Evolutionary conservation across 2,329 filamentous ascomycete genomes (phyloP), one percentile per base, ranked within the genome.

Genomic region (Corynespora cassiicola): DNA sequence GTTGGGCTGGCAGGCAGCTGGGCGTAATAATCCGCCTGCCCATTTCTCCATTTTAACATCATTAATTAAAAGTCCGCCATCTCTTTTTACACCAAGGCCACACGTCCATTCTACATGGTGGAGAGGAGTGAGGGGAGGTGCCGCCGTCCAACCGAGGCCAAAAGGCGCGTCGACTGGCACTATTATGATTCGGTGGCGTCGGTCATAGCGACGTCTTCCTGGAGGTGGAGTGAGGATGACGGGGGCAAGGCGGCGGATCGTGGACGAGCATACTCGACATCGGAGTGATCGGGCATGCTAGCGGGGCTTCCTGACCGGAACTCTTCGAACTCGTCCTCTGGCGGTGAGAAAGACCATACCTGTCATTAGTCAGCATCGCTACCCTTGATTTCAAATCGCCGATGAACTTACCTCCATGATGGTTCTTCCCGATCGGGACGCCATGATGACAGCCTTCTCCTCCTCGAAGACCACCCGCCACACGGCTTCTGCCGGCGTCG

Each of bases 391-490:
- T 29, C 29, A 28, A 25, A 44, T 10, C 20, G n/a, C 10, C 40
- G 23, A 23, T 14, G 10, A 28, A 68, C 85, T 74, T 73, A 95
- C 92, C 85, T 99, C 94, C 94, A 99, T 99, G 47, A 97, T 87
- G 0, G 95, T 97, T 47, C 91, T 84, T 39, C 85, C 86, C 35
- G 83, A 83, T 44, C 92, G 81, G 56, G 90, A 86, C 7, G 94
- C 94, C 78, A 99, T 88, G 20, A 96, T 92, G 19, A 99, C 92
- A 42, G 92, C 95, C 69, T 96, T 97, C 70, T 99, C 94, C 52
- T 96, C 92, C 64, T 99, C 94, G 66, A 99, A 99, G 0, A 95
- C 94, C 21, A 99, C 92, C 43, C 94, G 82, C 94, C 94, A 99
- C 0, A 99, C 94, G 11, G 92, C 91, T 63, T 99, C 92, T 1